Evolutionary conservation across 495 filamentous ascomycete genomes (phyloP).

Genomic region (Lentithecium fluviatile): DNA sequence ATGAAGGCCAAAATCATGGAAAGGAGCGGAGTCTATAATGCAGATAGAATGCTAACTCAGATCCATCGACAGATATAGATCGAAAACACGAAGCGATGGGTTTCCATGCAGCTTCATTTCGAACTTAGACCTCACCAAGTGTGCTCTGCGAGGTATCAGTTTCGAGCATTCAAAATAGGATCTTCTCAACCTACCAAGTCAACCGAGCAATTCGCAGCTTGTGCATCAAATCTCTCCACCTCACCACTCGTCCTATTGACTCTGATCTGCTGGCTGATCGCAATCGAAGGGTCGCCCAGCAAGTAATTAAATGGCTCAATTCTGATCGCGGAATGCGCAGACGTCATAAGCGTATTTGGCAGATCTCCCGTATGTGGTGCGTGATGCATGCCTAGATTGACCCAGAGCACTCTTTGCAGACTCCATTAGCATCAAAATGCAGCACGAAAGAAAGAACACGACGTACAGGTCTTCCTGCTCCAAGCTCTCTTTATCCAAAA

Average conservation of each 20-base stretch:
- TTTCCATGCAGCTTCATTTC: no score
- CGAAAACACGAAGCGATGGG: no score
- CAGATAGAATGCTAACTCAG: no score
- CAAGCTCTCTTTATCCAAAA: slow-evolving; percentile 55
- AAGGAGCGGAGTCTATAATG: no score
- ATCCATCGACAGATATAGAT: no score
- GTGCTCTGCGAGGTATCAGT: no score
- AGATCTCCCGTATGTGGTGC: slow-evolving; percentile 57
- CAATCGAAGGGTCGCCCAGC: slow-evolving; percentile 5
- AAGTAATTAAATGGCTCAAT: slow-evolving; percentile 19
- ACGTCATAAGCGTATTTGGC: slow-evolving; percentile 53
- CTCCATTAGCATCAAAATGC: no score
- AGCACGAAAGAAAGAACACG: no score
- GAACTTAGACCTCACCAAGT: no score
- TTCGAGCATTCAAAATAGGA: no score
- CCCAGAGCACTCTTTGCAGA: slow-evolving; percentile 51
- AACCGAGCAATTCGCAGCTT: neutral
- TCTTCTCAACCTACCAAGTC: slow-evolving; percentile 7
- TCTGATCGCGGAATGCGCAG: slow-evolving; percentile 38
- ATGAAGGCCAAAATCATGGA: no score
- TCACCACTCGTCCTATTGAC: neutral
- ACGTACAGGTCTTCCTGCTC: slow-evolving; percentile 52
- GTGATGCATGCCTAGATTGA: slow-evolving; percentile 61
- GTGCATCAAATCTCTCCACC: slow-evolving; percentile 3
- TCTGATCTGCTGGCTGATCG: slow-evolving; percentile 2